These are phyloP conservation scores for Claviceps spartinae DNA, from an alignment of 2,329 filamentous ascomycete species.

Conservation along the genomic window DNA sequence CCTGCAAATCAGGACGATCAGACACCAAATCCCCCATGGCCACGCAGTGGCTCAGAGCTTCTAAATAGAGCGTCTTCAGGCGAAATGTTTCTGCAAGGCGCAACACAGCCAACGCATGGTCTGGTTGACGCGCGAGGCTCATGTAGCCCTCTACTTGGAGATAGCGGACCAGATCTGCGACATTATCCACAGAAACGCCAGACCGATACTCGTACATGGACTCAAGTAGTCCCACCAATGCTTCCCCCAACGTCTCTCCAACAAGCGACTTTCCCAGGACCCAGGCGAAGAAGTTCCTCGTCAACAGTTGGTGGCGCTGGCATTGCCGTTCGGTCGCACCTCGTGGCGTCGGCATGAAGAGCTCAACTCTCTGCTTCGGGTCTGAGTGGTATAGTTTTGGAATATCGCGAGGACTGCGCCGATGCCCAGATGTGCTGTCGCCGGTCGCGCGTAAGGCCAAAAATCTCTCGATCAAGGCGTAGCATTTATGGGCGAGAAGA, in stretches of 20 bases:
- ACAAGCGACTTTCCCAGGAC: constrained; percentile 52
- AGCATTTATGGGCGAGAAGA: constrained; percentile 44
- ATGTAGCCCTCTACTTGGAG: constrained; percentile 57
- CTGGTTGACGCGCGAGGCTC: constrained; percentile 49
- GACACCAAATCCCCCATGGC: constrained; percentile 57
- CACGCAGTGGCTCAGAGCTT: constrained; percentile 65
- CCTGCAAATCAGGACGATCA: constrained; percentile 45
- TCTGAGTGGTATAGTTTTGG: constrained; percentile 19
- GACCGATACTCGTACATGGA: constrained; percentile 50
- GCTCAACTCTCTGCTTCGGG: constrained; percentile 30
- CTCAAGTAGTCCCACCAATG: constrained; percentile 50
- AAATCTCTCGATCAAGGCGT: constrained; percentile 43
- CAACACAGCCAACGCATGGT: constrained; percentile 55
- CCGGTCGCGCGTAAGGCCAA: constrained; percentile 12
- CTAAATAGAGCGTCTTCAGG: constrained; percentile 51
- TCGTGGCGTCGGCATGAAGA: constrained; percentile 57
- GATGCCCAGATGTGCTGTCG: constrained; percentile 16
- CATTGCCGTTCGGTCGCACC: constrained; percentile 37
- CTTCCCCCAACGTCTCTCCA: constrained; percentile 48
- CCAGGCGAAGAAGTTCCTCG: constrained; percentile 66
- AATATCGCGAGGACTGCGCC: constrained; percentile 16
- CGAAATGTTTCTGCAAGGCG: constrained; percentile 54
- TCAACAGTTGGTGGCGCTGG: constrained; percentile 51
- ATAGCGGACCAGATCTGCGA: constrained; percentile 39
- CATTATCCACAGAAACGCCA: constrained; percentile 43